Base-by-base conservation (phyloP, 1,284 basidiomycete genomes). In the Apiotrichum brassicae region DNA sequence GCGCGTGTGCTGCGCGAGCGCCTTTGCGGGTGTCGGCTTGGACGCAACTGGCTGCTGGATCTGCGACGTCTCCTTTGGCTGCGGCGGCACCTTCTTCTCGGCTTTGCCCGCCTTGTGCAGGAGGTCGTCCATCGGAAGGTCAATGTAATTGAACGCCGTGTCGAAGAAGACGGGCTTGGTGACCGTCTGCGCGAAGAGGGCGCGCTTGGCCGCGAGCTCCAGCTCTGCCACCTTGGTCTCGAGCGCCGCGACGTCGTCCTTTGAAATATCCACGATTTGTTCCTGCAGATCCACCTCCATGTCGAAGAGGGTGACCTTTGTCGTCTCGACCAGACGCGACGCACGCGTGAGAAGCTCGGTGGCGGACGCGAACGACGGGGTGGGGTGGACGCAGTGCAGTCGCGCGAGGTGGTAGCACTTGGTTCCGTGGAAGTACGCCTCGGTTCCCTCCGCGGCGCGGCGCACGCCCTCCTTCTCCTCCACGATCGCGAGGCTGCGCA, bases 111-210 rank as follows among this genome's bases (percentile, higher is more conserved):
- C 86, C 7, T 83, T 76, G 49, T 78, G 79, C 61, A 82, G 75
- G 48, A 94, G 73, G 43, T 80, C 76, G 39, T 88, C 86, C 81
- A 92, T 84, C 62, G 87, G 86, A 49, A 90, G 68, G 60, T 85
- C 82, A 48, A 90, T 82, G 63, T 93, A 94, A 72, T 93, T 94
- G 65, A 91, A 82, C n/a, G 89, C 91, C 58, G 89, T 86, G 68
- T 94, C 88, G 72, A 91, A 94, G 77, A 94, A 94, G 28, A 90
- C 65, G 8, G 86, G 87, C 68, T 92, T 92, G 74, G 84, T 84
- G 4, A 87, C 84, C 56, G 86, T 86, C 66, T 80, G 79, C 1
- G 81, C 77, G 61, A 89, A 87, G 83, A 89, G 88, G 32, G 84
- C 84, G 35, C 79, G 81, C 70, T 91, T 91, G 68, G 82, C 78